Percentiles rank a stretch among this genome's conserved stretches.
phyloP scores from a whole-genome alignment of 2,329 filamentous ascomycete genomes.

The Paramyrothecium sp. region DNA sequence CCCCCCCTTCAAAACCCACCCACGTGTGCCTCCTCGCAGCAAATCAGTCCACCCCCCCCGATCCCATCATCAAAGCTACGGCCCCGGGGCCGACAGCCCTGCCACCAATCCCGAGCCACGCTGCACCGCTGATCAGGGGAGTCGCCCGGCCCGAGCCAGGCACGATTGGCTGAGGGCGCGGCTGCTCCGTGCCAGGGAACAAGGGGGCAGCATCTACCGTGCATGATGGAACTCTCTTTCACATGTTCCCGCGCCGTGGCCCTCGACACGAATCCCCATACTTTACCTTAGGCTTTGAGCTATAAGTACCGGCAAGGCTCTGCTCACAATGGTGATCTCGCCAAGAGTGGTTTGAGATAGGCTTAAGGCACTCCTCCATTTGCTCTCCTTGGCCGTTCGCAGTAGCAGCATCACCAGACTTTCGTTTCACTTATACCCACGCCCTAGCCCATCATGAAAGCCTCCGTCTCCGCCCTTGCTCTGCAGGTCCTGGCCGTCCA shows the following conservation, averaged over 20 bases:
- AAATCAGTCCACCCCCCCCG: background rate
- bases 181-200: background rate
- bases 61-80: background rate
- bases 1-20: background rate
- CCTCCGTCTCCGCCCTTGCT: slow-evolving; percentile 13
- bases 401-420: too few relatives aligned
- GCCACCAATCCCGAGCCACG: background rate
- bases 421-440: too few relatives aligned
- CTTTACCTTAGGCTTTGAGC: too few relatives aligned
- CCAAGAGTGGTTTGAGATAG: too few relatives aligned
- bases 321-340: too few relatives aligned
- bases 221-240: background rate
- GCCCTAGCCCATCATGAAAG: slow-evolving; percentile 19
- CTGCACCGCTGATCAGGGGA: background rate
- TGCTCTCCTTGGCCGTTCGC: too few relatives aligned
- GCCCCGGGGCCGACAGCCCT: background rate
- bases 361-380: too few relatives aligned
- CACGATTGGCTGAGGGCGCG: background rate
- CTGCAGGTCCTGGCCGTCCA: slow-evolving; percentile 23
- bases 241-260: background rate
- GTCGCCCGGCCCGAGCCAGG: background rate
- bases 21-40: background rate
- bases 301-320: too few relatives aligned
- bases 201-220: too few relatives aligned
- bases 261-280: too few relatives aligned